phyloP scores from a whole-genome alignment of 495 filamentous ascomycete genomes.

The Daldinia childiae region DNA sequence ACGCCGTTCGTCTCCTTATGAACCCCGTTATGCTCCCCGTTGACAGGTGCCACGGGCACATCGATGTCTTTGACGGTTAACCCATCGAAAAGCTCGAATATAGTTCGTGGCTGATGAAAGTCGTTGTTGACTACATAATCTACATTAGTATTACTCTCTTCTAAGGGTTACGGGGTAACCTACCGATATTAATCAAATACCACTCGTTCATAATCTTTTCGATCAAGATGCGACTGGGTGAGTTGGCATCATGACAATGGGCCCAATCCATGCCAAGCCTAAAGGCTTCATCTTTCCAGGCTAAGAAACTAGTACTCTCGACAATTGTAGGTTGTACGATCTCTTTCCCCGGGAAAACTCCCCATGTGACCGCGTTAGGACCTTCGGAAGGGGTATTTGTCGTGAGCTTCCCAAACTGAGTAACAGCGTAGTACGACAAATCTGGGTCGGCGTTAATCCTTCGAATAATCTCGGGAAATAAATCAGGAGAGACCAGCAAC shows the following conservation, averaged over 20 bases:
- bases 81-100: slow-evolving; percentile 88
- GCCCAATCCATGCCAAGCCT: slow-evolving; percentile 93
- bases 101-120: slow-evolving; percentile 78
- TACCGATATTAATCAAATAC: slow-evolving; percentile 96
- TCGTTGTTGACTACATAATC: slow-evolving; percentile 84
- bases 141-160: slow-evolving; percentile 19
- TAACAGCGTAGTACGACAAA: slow-evolving; percentile 92
- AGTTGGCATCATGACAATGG: slow-evolving; percentile 81
- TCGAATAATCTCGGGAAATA: slow-evolving; percentile 79
- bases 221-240: slow-evolving; percentile 84
- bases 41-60: slow-evolving; percentile 40
- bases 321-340: slow-evolving; percentile 99
- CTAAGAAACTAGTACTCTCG: slow-evolving; percentile 95
- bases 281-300: slow-evolving; percentile 99
- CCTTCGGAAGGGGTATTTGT: slow-evolving; percentile 87
- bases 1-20: slow-evolving; percentile 32
- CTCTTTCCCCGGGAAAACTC: slow-evolving; percentile 97
- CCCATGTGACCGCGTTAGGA: slow-evolving; percentile 98
- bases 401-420: slow-evolving; percentile 77
- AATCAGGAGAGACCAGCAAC: slow-evolving; percentile 79
- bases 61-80: slow-evolving; percentile 74
- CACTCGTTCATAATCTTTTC: slow-evolving; percentile 85
- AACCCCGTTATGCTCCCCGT: slow-evolving; percentile 32
- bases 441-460: slow-evolving; percentile 82
- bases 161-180: slow-evolving; percentile 43